Conservation (phyloP, 768 basidiomycete genomes). For the Lactarius akahatsu region DNA sequence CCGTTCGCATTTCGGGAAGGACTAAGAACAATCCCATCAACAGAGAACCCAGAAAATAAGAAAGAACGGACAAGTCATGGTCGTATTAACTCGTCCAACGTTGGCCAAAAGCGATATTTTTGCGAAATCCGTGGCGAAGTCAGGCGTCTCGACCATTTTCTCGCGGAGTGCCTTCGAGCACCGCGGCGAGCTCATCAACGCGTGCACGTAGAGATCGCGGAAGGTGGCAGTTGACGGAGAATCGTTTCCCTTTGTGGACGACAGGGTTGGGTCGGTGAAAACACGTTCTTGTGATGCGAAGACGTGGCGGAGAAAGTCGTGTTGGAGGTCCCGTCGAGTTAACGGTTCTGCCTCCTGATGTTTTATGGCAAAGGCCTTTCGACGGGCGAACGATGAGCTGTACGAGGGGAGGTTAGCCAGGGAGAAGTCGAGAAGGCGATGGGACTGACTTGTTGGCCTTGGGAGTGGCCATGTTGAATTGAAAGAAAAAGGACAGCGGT, state of each 20-base stretch:
- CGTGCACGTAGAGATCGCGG: slow-evolving; percentile 49
- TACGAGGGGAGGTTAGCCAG: slow-evolving; percentile 13
- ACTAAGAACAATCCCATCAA: slow-evolving; percentile 41
- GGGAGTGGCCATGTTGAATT: slow-evolving; percentile 26
- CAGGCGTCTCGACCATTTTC: slow-evolving; percentile 60
- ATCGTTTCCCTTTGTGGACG: slow-evolving; percentile 34
- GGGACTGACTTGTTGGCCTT: slow-evolving; percentile 27
- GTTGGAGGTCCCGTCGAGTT: slow-evolving; percentile 67
- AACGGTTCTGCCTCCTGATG: slow-evolving; percentile 65
- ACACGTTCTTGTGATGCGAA: slow-evolving; percentile 47
- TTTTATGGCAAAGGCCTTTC: slow-evolving; percentile 46
- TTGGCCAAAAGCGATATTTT: slow-evolving; percentile 74
- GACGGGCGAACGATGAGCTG: slow-evolving; percentile 45
- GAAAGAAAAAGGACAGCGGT: background rate
- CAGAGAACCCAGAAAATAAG: background rate
- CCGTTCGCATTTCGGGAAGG: slow-evolving; percentile 79
- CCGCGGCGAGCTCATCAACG: slow-evolving; percentile 55
- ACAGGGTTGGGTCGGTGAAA: slow-evolving; percentile 61
- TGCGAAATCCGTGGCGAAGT: slow-evolving; percentile 67
- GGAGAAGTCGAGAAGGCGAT: background rate
- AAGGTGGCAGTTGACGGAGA: slow-evolving; percentile 41
- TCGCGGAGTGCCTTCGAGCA: slow-evolving; percentile 70
- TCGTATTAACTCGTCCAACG: slow-evolving; percentile 78
- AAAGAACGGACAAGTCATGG: slow-evolving; percentile 64
- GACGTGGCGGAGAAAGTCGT: slow-evolving; percentile 45